Conservation (phyloP, 2,329 filamentous ascomycete genomes). For the Akanthomyces muscarius region DNA sequence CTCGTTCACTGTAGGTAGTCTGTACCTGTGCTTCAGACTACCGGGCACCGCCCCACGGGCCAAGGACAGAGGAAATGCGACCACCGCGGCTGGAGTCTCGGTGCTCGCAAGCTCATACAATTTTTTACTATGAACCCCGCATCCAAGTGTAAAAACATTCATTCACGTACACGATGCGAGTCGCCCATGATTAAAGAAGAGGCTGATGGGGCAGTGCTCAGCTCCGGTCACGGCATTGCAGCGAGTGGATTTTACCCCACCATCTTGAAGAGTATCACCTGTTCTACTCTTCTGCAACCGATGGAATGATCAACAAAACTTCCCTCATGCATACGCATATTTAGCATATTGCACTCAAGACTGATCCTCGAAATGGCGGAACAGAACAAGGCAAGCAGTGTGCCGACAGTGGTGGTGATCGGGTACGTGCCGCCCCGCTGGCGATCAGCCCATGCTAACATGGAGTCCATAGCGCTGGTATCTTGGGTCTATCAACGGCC, state of each 20-base stretch:
- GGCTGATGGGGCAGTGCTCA: conserved; percentile 7
- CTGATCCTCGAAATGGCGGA: background rate
- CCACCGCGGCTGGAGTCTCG: no score
- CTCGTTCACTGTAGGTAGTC: no score
- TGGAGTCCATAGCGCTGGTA: conserved; percentile 42
- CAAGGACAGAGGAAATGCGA: no score
- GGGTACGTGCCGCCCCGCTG: conserved; percentile 2
- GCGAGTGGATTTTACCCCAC: conserved; percentile 7
- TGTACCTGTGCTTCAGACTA: no score
- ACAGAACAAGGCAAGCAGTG: background rate
- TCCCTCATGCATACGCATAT: background rate
- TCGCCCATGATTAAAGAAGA: background rate
- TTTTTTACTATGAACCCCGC: background rate
- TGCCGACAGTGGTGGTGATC: conserved; percentile 17
- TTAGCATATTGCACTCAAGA: background rate
- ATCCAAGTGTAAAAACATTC: no score
- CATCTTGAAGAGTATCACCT: background rate
- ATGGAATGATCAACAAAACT: background rate
- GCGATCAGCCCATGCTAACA: background rate
- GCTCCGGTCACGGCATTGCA: conserved; percentile 1
- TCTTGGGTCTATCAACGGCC: conserved; percentile 49
- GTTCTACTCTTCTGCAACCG: background rate
- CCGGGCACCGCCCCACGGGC: no score
- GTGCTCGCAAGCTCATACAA: background rate
- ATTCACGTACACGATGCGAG: background rate